Conservation (phyloP, 495 filamentous ascomycete genomes). For the Penicillium egyptiacum region DNA sequence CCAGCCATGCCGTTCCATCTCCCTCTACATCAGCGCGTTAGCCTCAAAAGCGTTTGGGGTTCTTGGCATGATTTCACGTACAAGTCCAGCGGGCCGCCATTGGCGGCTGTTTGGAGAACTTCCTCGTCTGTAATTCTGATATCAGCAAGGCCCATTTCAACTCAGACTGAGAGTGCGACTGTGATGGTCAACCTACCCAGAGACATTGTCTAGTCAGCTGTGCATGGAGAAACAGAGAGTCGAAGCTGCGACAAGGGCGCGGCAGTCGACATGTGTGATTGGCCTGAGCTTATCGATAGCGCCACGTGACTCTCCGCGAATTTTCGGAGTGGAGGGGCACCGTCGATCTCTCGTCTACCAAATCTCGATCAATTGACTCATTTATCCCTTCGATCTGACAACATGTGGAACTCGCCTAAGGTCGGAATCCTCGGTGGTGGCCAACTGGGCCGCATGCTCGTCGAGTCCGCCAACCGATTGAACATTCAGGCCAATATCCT, state of each 20-base stretch:
- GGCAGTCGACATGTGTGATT: conserved; percentile 18
- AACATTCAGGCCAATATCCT: conserved; percentile 80
- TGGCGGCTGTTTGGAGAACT: conserved; percentile 60
- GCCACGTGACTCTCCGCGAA: conserved; percentile 33
- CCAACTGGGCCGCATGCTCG: conserved; percentile 94
- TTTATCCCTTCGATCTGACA: conserved; percentile 15
- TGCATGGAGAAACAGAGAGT: conserved; percentile 19
- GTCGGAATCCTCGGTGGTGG: conserved; percentile 74
- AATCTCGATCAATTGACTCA: conserved; percentile 14
- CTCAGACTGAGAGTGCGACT: background rate
- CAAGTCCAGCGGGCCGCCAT: conserved; percentile 69
- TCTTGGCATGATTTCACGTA: conserved; percentile 39
- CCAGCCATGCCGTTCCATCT: conserved; percentile 56
- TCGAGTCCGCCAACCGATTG: conserved; percentile 82
- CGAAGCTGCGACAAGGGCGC: conserved; percentile 15
- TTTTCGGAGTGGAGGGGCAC: conserved; percentile 39
- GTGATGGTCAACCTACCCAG: conserved; percentile 32
- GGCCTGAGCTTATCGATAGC: conserved; percentile 32
- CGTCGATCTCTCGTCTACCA: conserved; percentile 18
- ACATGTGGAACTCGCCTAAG: conserved; percentile 51
- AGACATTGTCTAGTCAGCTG: conserved; percentile 34
- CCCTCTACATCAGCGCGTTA: conserved; percentile 43
- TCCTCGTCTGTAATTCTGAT: conserved; percentile 51
- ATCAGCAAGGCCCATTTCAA: conserved; percentile 6
- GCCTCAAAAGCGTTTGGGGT: conserved; percentile 16